Base-by-base conservation (phyloP, 306 rosid species). In the Sicyos edulis region DNA sequence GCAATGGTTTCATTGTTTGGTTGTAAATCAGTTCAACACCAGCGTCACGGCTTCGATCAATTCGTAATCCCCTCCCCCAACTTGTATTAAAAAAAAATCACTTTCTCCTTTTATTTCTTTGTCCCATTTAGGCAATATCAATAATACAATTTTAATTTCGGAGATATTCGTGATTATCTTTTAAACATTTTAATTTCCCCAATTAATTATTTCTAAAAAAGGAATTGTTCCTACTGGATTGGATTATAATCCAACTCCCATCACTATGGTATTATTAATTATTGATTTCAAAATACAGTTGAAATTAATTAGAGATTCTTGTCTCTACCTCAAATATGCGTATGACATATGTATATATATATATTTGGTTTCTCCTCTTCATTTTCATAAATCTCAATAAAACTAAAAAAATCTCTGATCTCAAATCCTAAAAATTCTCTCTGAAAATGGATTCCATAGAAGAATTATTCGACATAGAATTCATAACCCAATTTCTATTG, bases 401-500 rank as follows among this genome's bases (percentile, higher is more conserved):
- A 64, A 1, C 12, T 16, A 20, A 34, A 62, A 62, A 26, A 32
- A 26, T 61, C 49, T 34, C 49, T 34, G 68, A 32, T 59, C 44
- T 61, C 1, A 24, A 63, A 64, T 40, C 13, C 52, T 63, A 10
- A 11, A 47, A 10, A 3, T 26, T 26, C 29, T 26, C 70, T 64
- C 19, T 10, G 55, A 50, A 55, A 24, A 75, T 83, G 74, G 74
- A 49, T 4, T 40, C 74, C 29, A 57, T 34, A 4, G 61, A 78
- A 13, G 83, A 76, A 75, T 78, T 67, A 55, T 75, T 77, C 12
- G 53, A 76, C 70, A 59, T 84, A 10, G 82, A 84, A 24, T 67
- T 78, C 49, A 81, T 84, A 8, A 78, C 85, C 44, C 82, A 76
- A 52, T 71, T 68, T 64, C 87, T 84, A 26, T 72, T 84, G 17